Evolutionary conservation across 176 grass and related monocot species (phyloP), one percentile per base, ranked within the genome.

Genomic region (Metroxylon sagu): DNA sequence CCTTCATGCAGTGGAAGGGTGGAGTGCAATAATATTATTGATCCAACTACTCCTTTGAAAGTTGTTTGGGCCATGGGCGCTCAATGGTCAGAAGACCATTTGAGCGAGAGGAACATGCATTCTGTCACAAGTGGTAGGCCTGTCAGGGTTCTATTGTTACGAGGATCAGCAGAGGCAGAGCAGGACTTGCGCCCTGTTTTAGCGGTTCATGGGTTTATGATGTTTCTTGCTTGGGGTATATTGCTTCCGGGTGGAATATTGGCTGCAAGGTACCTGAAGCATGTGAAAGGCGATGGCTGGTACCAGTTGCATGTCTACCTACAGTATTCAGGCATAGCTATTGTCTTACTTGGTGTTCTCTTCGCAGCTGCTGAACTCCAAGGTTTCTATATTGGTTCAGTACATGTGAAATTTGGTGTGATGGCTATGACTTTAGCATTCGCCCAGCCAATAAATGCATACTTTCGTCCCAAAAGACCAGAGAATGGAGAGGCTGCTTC

Each of bases 191-290:
- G 76, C 4, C 84, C 86, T 0, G 84, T 97, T 62, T 72, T 97
- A 31, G 87, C 81, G 27, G 82, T 97, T 72, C 87, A 91, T 55
- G 93, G 87, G 0, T 88, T 97, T 25, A 91, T 97, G 87, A 97
- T 97, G 93, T 97, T 97, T 72, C 81, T 97, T 26, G 75, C 93
- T 12, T 97, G 84, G 92, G 87, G 84, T 18, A 50, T 91, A 39
- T 25, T 91, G 26, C 60, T 91, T 43, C 84, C 84, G 4, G 76
- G 84, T 54, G 87, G 87, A 16, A 73, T 91, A 50, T 79, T 97
- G 52, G 65, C 81, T 2, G 87, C 73, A 0, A 70, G 93, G 25
- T 97, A 90, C 54, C 77, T 97, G 74, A 97, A 83, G 70, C 87
- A 91, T 69, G 18, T 88, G 29, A 82, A 91, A 57, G 87, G 87